phyloP scores from a whole-genome alignment of 2,329 filamentous ascomycete species.

The Colletotrichum falcatum region DNA sequence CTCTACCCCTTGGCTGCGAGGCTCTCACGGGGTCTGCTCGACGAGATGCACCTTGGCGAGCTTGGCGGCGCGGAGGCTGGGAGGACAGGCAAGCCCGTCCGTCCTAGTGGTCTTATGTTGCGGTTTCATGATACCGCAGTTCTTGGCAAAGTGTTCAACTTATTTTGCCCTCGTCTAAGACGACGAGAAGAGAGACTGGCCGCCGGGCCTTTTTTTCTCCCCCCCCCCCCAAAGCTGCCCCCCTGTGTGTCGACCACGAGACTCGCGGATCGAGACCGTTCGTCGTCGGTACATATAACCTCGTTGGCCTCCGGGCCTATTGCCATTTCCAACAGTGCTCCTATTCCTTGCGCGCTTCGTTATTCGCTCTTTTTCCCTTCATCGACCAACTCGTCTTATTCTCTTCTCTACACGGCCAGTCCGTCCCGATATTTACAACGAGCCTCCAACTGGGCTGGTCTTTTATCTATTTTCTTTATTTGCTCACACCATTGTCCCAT shows the following conservation, averaged over 20 bases:
- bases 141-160: conserved; percentile 16
- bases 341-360: not conserved
- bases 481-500: no score
- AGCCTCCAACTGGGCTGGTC: conserved; percentile 15
- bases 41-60: conserved; percentile 24
- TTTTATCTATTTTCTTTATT: not conserved
- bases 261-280: not conserved
- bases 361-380: not conserved
- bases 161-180: not conserved
- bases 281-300: conserved; percentile 21
- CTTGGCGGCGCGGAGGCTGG: conserved; percentile 29
- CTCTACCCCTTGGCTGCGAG: not conserved
- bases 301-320: not conserved
- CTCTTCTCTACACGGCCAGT: not conserved
- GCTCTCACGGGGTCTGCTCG: conserved; percentile 4
- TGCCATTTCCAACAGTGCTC: not conserved
- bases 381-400: not conserved
- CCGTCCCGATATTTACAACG: not conserved
- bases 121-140: conserved; percentile 35
- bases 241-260: not conserved
- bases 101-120: conserved; percentile 30
- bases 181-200: not conserved
- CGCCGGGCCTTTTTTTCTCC: no score
- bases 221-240: no score
- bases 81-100: not conserved